Evolutionary conservation across 1,139 yeast species (phyloP).

Genomic region (Blastobotrys apis): DNA sequence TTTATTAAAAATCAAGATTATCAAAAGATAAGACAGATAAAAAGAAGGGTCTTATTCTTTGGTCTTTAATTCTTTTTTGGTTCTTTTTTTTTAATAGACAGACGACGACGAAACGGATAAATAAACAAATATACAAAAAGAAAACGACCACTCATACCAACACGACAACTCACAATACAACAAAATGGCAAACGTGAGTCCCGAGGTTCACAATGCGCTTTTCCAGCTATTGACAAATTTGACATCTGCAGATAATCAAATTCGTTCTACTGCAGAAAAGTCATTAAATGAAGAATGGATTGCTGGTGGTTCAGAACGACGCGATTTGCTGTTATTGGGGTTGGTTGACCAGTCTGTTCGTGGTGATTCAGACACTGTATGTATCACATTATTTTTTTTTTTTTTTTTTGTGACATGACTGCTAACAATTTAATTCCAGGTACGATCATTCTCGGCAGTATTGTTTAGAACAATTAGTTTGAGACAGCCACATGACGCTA

Average conservation of each 20-base stretch:
- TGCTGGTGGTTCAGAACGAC: conserved; percentile 43
- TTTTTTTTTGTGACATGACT: background rate
- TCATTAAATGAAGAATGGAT: conserved; percentile 72
- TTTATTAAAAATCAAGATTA: no score
- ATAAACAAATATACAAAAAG: background rate
- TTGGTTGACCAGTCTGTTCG: conserved; percentile 74
- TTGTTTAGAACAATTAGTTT: conserved; percentile 67
- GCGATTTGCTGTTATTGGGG: conserved; percentile 67
- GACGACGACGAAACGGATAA: background rate
- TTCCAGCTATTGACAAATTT: conserved; percentile 60
- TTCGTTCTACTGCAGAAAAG: conserved; percentile 75
- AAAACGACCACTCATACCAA: background rate
- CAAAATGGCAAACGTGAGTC: conserved; percentile 48
- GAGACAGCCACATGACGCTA: conserved; percentile 51
- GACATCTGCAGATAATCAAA: conserved; percentile 69
- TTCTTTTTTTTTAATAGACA: background rate
- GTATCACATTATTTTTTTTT: no score
- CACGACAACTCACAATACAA: no score
- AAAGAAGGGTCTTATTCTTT: background rate
- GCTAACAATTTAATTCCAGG: conserved; percentile 18
- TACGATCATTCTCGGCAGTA: conserved; percentile 72
- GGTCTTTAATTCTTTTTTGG: background rate
- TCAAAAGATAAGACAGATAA: background rate
- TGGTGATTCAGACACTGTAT: conserved; percentile 51
- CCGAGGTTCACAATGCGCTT: conserved; percentile 55